phyloP scores from a whole-genome alignment of 306 rosid genomes.

The Gastrolobium villosum region DNA sequence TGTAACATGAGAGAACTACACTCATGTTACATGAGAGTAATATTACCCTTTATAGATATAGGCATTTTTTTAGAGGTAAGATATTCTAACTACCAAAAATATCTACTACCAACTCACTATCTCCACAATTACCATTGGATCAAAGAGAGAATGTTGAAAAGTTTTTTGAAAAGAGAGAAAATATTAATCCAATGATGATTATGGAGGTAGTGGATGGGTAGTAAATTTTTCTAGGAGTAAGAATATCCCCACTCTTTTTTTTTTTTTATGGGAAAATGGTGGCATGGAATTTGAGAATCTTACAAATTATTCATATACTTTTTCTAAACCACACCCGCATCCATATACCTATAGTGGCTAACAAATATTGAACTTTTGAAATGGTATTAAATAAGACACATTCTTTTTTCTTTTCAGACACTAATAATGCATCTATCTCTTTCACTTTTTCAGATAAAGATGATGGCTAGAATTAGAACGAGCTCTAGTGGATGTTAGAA shows the following conservation, averaged over 20 bases:
- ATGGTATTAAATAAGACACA: neutral
- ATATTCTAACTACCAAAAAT: no score
- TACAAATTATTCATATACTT: neutral
- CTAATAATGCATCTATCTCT: constrained; percentile 15
- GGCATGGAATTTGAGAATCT: neutral
- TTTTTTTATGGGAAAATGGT: neutral
- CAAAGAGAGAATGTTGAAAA: no score
- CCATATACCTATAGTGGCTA: neutral
- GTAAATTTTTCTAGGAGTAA: no score
- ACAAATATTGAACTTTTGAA: neutral
- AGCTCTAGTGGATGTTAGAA: neutral
- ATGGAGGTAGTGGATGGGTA: no score
- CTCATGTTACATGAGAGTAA: no score
- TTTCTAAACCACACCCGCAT: neutral
- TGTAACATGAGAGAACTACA: no score
- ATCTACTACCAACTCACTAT: no score
- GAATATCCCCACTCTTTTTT: no score
- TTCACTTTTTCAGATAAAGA: constrained; percentile 28
- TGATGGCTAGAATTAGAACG: constrained; percentile 21
- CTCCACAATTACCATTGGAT: no score
- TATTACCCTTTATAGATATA: neutral
- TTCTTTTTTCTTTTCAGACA: constrained; percentile 10
- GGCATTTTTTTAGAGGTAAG: neutral
- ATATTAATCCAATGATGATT: no score
- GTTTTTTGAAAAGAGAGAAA: no score